Conservation (phyloP, 495 filamentous ascomycete genomes). For the Amorphotheca resinae region DNA sequence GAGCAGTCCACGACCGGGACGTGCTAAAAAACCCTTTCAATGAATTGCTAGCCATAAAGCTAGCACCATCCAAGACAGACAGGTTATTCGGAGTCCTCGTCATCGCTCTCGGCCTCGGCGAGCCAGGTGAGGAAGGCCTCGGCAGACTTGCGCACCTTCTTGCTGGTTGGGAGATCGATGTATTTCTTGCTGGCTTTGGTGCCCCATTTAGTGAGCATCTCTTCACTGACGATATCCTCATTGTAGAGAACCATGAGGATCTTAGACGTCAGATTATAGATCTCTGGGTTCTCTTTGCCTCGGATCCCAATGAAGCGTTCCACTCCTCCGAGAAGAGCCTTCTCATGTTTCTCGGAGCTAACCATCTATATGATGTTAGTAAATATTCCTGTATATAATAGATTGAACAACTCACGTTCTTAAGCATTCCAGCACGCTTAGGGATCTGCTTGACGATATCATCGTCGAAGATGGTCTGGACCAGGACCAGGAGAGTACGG, state of each 20-base stretch:
- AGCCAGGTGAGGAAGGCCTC: conserved; percentile 93
- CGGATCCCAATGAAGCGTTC: conserved; percentile 67
- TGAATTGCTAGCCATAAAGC: neutral
- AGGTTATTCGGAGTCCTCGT: conserved; percentile 44
- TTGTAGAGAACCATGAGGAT: conserved; percentile 82
- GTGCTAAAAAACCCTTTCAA: too few species aligned
- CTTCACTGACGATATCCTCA: conserved; percentile 75
- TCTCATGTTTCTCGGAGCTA: conserved; percentile 83
- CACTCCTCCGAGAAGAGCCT: conserved; percentile 91
- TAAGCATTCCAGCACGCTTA: conserved; percentile 69
- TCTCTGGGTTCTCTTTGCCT: conserved; percentile 65
- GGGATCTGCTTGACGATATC: conserved; percentile 72
- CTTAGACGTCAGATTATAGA: conserved; percentile 66
- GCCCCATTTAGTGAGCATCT: conserved; percentile 82
- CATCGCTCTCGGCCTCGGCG: conserved; percentile 73
- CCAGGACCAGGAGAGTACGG: conserved; percentile 81
- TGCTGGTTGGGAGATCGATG: conserved; percentile 76
- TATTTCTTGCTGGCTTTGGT: conserved; percentile 95
- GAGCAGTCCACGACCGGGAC: neutral
- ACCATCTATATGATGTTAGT: conserved; percentile 50
- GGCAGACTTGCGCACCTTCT: conserved; percentile 90
- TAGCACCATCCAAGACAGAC: neutral
- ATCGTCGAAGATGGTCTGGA: conserved; percentile 87
- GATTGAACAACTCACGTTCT: conserved; percentile 52
- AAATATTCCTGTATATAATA: too few species aligned